These are phyloP conservation scores for Cochlearia excelsa DNA, from an alignment of 345 rosid genomes.

Conservation along the genomic window DNA sequence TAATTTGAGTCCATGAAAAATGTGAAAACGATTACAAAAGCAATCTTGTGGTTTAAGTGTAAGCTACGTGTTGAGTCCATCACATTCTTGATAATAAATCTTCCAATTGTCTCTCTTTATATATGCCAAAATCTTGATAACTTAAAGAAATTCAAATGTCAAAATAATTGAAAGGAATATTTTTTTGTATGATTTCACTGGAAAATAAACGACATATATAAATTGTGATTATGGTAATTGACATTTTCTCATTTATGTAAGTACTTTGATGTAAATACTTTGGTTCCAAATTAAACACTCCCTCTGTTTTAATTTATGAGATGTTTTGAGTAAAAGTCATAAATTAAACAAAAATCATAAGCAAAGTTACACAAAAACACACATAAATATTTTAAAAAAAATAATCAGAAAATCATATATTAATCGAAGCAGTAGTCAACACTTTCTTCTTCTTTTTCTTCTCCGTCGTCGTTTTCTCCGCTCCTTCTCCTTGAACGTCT, in stretches of 20 bases:
- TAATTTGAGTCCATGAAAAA: conserved; percentile 24
- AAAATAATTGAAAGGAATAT: neutral
- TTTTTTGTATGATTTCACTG: no score
- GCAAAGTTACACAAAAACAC: neutral
- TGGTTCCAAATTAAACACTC: no score
- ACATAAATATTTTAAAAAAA: no score
- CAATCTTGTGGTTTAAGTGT: conserved; percentile 19
- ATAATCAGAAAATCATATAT: no score
- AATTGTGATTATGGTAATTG: no score
- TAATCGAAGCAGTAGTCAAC: neutral
- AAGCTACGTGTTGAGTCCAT: conserved; percentile 29
- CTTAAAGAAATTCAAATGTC: conserved; percentile 2
- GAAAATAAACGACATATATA: no score
- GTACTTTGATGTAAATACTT: no score
- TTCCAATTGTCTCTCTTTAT: conserved; percentile 9
- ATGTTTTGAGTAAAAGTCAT: no score
- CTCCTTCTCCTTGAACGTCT: conserved; percentile 18
- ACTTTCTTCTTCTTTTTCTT: conserved; percentile 17
- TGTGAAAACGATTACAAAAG: conserved; percentile 1
- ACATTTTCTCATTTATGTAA: no score
- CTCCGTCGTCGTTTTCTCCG: neutral
- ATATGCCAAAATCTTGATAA: no score
- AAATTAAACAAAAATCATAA: neutral
- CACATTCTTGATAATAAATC: conserved; percentile 18
- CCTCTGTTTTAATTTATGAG: no score